A percentile compares a stretch with the other conserved stretches of the same genome.
Evolutionary conservation across 176 grass and related monocot genomes (phyloP).

Genomic region (Canna indica): DNA sequence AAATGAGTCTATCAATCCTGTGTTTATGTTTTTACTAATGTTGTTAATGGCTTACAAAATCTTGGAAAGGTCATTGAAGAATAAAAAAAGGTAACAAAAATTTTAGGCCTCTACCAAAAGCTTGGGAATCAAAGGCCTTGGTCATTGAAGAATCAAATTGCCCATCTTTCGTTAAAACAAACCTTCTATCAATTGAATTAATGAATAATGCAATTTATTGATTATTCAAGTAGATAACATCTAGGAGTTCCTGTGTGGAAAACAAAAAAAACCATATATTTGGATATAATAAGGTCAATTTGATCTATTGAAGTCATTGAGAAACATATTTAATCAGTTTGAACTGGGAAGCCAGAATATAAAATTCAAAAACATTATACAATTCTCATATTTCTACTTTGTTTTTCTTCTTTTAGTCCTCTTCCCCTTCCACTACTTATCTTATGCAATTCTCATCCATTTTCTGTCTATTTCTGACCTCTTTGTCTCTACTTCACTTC

Average conservation of each 20-base stretch:
- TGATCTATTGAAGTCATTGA: neutral
- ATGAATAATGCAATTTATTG: neutral
- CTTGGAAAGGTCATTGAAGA: too few relatives aligned
- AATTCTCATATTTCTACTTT: neutral
- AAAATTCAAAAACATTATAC: neutral
- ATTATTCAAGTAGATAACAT: neutral
- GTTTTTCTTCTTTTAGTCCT: neutral
- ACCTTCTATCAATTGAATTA: neutral
- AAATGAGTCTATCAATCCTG: too few relatives aligned
- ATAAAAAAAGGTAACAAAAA: too few relatives aligned
- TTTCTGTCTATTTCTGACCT: too few relatives aligned
- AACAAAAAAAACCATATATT: neutral
- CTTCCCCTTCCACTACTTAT: neutral
- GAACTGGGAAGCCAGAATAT: neutral
- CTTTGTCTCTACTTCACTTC: too few relatives aligned
- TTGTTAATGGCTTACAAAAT: too few relatives aligned
- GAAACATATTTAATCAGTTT: neutral
- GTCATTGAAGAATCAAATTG: too few relatives aligned
- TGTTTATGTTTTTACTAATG: too few relatives aligned
- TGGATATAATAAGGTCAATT: neutral
- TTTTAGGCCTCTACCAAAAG: too few relatives aligned
- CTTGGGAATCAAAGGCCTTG: too few relatives aligned
- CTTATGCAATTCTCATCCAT: neutral
- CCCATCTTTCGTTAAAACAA: too few relatives aligned
- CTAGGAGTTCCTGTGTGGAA: neutral